Conservation (phyloP, 345 rosid genomes). For the Xanthoceras sorbifolium region DNA sequence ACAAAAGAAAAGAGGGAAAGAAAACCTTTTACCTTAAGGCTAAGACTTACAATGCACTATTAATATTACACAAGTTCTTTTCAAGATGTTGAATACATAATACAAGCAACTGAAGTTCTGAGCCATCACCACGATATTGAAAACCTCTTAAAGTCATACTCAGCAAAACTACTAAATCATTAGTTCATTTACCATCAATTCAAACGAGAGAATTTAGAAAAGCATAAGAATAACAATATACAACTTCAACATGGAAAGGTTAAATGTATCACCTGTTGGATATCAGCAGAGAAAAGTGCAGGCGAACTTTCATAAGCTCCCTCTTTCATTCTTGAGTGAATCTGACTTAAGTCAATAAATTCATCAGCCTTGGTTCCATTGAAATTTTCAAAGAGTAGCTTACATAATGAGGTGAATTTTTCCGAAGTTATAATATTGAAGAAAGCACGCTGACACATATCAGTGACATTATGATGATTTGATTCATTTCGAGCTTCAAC, state of each 20-base stretch:
- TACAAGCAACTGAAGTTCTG: not conserved
- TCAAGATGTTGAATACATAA: not conserved
- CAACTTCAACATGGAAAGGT: conserved; percentile 8
- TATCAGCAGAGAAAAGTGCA: conserved; percentile 57
- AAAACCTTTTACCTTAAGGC: not conserved
- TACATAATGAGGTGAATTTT: conserved; percentile 70
- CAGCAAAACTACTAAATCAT: not conserved
- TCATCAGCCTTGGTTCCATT: conserved; percentile 61
- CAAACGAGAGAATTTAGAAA: not conserved
- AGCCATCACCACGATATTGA: not conserved
- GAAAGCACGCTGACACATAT: conserved; percentile 65
- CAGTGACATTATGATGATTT: conserved; percentile 40
- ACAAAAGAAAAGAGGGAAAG: too few relatives aligned
- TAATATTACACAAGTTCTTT: not conserved
- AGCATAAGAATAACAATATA: conserved; percentile 1
- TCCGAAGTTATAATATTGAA: conserved; percentile 63
- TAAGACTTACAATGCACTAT: not conserved
- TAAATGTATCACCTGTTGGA: conserved; percentile 56
- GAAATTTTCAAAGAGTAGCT: conserved; percentile 69
- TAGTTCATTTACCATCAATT: not conserved
- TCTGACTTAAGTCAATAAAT: conserved; percentile 47
- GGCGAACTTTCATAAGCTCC: conserved; percentile 77
- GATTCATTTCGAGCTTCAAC: conserved; percentile 42
- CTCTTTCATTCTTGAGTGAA: conserved; percentile 74
- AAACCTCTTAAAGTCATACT: not conserved